These are phyloP conservation scores for Saccharomycopsis amapae DNA, from an alignment of 805 yeast species.

Conservation along the genomic window DNA sequence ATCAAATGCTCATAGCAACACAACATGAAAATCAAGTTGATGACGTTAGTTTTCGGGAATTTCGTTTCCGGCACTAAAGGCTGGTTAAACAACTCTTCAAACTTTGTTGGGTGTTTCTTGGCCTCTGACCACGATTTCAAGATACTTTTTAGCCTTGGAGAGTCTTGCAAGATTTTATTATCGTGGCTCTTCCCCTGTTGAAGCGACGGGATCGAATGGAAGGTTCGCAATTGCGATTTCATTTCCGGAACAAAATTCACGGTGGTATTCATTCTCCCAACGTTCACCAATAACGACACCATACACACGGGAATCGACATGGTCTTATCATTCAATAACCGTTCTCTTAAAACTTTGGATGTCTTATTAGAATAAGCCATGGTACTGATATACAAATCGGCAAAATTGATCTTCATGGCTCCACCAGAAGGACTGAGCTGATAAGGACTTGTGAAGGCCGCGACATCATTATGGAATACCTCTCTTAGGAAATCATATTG, in stretches of 20 bases:
- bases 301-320: slow-evolving; percentile 67
- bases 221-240: slow-evolving; percentile 89
- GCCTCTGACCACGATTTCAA: slow-evolving; percentile 82
- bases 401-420: slow-evolving; percentile 58
- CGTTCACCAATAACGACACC: slow-evolving; percentile 79
- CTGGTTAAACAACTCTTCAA: slow-evolving; percentile 40
- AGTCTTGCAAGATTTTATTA: slow-evolving; percentile 81
- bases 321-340: slow-evolving; percentile 54
- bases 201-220: slow-evolving; percentile 85
- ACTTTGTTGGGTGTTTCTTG: slow-evolving; percentile 40
- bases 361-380: slow-evolving; percentile 78
- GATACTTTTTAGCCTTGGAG: slow-evolving; percentile 87
- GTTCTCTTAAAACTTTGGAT: slow-evolving; percentile 74
- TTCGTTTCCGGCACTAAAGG: slow-evolving; percentile 23
- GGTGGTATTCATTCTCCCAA: slow-evolving; percentile 93
- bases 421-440: slow-evolving; percentile 34
- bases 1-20: slow-evolving; percentile 56
- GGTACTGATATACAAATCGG: slow-evolving; percentile 75
- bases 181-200: slow-evolving; percentile 45
- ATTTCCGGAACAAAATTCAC: slow-evolving; percentile 91
- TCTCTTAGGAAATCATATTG: slow-evolving; percentile 70
- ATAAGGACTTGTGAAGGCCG: slow-evolving; percentile 63
- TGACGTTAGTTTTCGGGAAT: slow-evolving; percentile 52
- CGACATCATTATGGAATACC: slow-evolving; percentile 54
- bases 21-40: slow-evolving; percentile 67